Percentiles rank a stretch among this genome's conserved stretches.
Conservation (phyloP, 345 rosid genomes). For the Eucalyptus cloeziana region DNA sequence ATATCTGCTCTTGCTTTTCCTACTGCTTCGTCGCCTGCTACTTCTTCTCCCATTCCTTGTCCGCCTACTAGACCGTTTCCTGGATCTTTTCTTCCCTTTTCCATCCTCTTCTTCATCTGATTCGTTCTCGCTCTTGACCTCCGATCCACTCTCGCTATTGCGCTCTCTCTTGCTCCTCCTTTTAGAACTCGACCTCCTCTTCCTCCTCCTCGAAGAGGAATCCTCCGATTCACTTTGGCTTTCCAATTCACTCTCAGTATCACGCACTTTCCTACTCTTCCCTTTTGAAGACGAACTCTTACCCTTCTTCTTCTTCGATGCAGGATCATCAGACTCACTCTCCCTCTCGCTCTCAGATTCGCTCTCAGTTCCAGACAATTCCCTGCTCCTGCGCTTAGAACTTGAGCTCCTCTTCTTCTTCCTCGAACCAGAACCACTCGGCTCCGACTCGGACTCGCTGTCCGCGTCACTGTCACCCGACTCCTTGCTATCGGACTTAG, state of each 20-base stretch:
- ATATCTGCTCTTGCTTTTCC: slow-evolving; percentile 1
- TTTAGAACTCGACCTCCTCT: slow-evolving; percentile 13
- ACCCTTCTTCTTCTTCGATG: slow-evolving; percentile 7
- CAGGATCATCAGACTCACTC: slow-evolving; percentile 11
- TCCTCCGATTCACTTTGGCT: slow-evolving; percentile 33
- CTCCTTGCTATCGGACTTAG: slow-evolving; percentile 15
- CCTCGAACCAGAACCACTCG: slow-evolving; percentile 14
- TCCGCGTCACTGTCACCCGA: slow-evolving; percentile 30
- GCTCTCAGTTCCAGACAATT: slow-evolving; percentile 6
- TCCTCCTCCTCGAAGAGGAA: slow-evolving; percentile 10
- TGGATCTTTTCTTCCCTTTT: not conserved
- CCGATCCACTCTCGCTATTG: slow-evolving; percentile 5
- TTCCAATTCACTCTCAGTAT: slow-evolving; percentile 27
- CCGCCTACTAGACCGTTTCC: not conserved
- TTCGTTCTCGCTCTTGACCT: slow-evolving; percentile 4
- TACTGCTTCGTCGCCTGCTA: slow-evolving; percentile 1
- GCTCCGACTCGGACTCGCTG: slow-evolving; percentile 23
- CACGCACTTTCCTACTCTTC: slow-evolving; percentile 5
- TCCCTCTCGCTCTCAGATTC: slow-evolving; percentile 9
- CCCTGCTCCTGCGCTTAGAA: slow-evolving; percentile 11
- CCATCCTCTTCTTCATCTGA: not conserved
- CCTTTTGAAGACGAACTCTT: slow-evolving; percentile 14
- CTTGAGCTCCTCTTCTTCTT: slow-evolving; percentile 15
- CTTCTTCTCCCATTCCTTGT: not conserved
- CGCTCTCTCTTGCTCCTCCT: slow-evolving; percentile 7